Evolutionary conservation across 2,329 filamentous ascomycete genomes (phyloP), one percentile per base, ranked within the genome.

Genomic region (Trichoderma brevicompactum): DNA sequence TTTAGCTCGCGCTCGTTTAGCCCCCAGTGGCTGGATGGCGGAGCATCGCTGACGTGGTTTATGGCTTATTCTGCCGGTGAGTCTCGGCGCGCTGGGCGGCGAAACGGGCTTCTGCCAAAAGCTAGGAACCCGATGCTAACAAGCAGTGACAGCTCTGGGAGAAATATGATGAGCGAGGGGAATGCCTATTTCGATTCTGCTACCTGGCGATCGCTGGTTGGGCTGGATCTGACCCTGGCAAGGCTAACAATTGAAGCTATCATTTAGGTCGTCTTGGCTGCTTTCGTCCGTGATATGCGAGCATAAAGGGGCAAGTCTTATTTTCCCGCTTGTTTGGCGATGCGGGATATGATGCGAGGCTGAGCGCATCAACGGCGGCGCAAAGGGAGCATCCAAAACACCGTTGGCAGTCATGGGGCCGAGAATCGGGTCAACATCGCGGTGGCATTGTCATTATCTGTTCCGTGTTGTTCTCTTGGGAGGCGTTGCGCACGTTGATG

Each of bases 31-130:
- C 77, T 95, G 50, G 92, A 97, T 78, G 92, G 91, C 1, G 94
- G 95, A 15, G 92, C 92, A 2, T 90, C 88, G 72, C 80, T 88
- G 77, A 94, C 92, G 34, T 96, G 92, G 92, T 96, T 94, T 79
- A 78, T 96, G 78, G 89, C 90, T 46, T 92, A 88, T 77, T 83
- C 89, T 71, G 92, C 92, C 69, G 89, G 91, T 88, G 75, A 86
- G 82, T 82, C 23, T 10, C n/a, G 23, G 48, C 15, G 48, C 15
- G 23, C 23, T 28, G 23, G 23, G 23, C 23, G 23, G 23, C 23
- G 23, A 28, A 28, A 28, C 9, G 36, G 36, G 40, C 3, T 38
- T 64, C 36, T 68, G 70, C 65, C 44, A 41, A 68, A 28, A 10
- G 64, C 54, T 13, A 48, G 38, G 55, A 13, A 67, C 15, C 17